Evolutionary conservation across 2,329 filamentous ascomycete genomes (phyloP), one percentile per base, ranked within the genome.

Genomic region (Colletotrichum scovillei): DNA sequence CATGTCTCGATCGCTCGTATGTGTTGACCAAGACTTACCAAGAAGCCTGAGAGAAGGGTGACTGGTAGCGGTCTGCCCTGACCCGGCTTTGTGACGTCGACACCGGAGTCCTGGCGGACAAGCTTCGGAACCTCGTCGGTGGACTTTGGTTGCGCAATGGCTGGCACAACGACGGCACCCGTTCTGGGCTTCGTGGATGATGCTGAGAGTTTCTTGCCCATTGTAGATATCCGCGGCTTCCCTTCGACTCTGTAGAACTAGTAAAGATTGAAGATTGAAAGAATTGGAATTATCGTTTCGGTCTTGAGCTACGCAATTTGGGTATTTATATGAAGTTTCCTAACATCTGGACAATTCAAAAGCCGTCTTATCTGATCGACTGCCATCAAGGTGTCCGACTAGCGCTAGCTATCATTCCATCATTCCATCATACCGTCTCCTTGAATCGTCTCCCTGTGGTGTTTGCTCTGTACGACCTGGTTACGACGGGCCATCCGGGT

Each of bases 41-140:
- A 77, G 63, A 92, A 92, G 0, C 90, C 90, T 1, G 89, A 91
- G 0, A 92, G 83, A 0, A 92, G 83, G 0, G 89, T 92, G 3
- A 92, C 89, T 4, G 90, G 90, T 5, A 92, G 80, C 3, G 84
- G 74, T 60, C 77, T 78, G 16, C 22, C n/a, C 4, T 62, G 55
- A 1, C 11, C 24, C 4, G 56, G 3, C 19, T 60, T 72, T 14
- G 72, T 58, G 1, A 68, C 38, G 11, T 72, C 63, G 16, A 74
- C 71, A 11, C 71, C 71, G 0, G 71, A 73, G 14, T 73, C 71
- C n/a, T 7, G 57, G 8, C 71, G 67, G n/a, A 52, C 30, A 16
- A 73, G 67, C 22, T 73, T 64, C 6, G 74, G 63, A 19, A 46
- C 46, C 11, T 52, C 59, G 46, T n/a, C 30, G 5, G 35, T 58